Conservation (phyloP, 108 stramenopile genomes). For the Skeletonema costatum region DNA sequence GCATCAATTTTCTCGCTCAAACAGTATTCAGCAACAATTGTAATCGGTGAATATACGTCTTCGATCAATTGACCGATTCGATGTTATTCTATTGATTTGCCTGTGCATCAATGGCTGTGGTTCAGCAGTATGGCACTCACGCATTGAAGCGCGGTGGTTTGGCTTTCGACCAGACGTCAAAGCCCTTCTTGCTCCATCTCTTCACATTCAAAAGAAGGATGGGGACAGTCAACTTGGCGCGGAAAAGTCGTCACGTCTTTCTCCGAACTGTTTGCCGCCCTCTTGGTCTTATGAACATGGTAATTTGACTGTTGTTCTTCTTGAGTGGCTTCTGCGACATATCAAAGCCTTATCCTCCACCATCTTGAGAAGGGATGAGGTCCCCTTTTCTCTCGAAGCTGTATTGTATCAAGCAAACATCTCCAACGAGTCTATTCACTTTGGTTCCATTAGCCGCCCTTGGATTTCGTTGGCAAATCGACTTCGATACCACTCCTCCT, state of each 20-base stretch:
- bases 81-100: conserved; percentile 67
- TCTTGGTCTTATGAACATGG: conserved; percentile 50
- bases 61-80: conserved; percentile 76
- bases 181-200: conserved; percentile 82
- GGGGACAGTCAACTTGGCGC: conserved; percentile 26
- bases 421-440: conserved; percentile 57
- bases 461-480: conserved; percentile 31
- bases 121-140: conserved; percentile 89
- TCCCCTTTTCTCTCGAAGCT: conserved; percentile 71
- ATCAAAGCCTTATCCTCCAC: conserved; percentile 90
- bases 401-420: conserved; percentile 48
- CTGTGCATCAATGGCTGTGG: conserved; percentile 64
- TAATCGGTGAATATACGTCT: conserved; percentile 80
- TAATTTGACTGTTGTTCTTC: conserved; percentile 51
- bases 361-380: conserved; percentile 75
- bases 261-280: conserved; percentile 37
- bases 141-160: conserved; percentile 83
- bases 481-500: conserved; percentile 61
- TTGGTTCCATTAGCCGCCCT: conserved; percentile 88
- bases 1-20: conserved; percentile 78
- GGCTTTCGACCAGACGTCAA: conserved; percentile 85
- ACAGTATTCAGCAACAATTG: conserved; percentile 76
- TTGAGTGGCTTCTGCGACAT: conserved; percentile 68
- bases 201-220: conserved; percentile 79
- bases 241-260: conserved; percentile 43